Evolutionary conservation across 306 rosid species (phyloP).

Genomic region (Pyrus bretschneideri): DNA sequence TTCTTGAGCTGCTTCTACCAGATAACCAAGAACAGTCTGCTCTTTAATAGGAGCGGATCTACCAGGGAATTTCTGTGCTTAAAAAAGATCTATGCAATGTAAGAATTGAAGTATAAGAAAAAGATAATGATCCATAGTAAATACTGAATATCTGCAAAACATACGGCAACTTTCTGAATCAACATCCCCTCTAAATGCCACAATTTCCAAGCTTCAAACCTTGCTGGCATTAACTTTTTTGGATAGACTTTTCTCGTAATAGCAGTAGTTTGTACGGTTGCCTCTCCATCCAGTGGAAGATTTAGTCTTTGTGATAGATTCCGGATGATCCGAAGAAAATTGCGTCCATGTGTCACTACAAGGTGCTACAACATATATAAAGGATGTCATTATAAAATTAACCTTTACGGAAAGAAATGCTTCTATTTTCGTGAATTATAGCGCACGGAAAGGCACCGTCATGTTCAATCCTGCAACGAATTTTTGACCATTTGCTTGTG

Average conservation of each 20-base stretch:
- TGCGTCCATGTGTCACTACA: constrained; percentile 55
- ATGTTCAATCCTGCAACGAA: background rate
- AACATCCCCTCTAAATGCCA: constrained; percentile 75
- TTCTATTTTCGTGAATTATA: background rate
- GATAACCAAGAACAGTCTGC: constrained; percentile 61
- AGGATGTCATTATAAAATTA: background rate
- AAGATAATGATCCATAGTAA: constrained; percentile 4
- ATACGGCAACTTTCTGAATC: constrained; percentile 63
- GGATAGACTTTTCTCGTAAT: constrained; percentile 37
- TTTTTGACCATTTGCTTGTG: background rate
- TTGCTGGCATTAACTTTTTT: constrained; percentile 49
- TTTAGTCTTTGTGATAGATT: constrained; percentile 44
- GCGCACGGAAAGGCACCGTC: background rate
- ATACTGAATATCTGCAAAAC: constrained; percentile 12
- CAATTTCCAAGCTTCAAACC: constrained; percentile 78
- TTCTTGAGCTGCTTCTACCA: constrained; percentile 70
- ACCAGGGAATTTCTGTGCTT: constrained; percentile 50
- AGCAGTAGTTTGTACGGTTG: constrained; percentile 33
- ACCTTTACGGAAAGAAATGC: background rate
- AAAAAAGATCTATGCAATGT: background rate
- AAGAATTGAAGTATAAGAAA: constrained; percentile 13
- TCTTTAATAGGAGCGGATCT: constrained; percentile 82
- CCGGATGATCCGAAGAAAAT: constrained; percentile 50
- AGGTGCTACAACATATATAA: constrained; percentile 55
- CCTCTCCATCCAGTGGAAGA: constrained; percentile 62